phyloP scores from a whole-genome alignment of 192 early-diverging fungal species.

The Coemansia sp. region DNA sequence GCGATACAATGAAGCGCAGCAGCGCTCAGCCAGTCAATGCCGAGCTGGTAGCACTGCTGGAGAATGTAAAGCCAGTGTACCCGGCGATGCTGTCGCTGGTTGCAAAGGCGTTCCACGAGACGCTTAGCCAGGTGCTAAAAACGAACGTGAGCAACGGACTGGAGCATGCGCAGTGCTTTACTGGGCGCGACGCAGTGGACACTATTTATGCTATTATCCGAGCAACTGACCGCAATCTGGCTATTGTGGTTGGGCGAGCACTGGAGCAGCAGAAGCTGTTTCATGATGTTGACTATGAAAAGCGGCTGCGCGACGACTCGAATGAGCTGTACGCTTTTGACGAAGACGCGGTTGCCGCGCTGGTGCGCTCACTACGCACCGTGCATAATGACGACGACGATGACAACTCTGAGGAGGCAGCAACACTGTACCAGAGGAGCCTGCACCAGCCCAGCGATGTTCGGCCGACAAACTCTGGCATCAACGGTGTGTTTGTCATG shows the following conservation, averaged over 20 bases:
- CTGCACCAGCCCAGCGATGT: not conserved
- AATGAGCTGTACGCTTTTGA: constrained; percentile 84
- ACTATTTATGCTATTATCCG: constrained; percentile 75
- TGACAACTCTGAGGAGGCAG: constrained; percentile 14
- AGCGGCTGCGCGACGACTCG: constrained; percentile 80
- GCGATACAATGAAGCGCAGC: not conserved
- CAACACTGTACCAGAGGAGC: constrained; percentile 16
- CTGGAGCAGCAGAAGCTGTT: constrained; percentile 89
- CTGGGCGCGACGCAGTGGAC: constrained; percentile 88
- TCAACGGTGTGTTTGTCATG: constrained; percentile 85
- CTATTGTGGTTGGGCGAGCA: constrained; percentile 82
- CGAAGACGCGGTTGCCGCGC: constrained; percentile 40
- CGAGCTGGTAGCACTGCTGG: constrained; percentile 34
- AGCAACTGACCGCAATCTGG: constrained; percentile 83
- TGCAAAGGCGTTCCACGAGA: constrained; percentile 61
- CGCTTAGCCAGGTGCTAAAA: constrained; percentile 57
- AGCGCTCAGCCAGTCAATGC: constrained; percentile 23
- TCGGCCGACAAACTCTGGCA: constrained; percentile 3
- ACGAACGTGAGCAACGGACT: constrained; percentile 74
- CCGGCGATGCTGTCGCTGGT: constrained; percentile 73
- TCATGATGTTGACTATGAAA: constrained; percentile 86
- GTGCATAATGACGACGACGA: constrained; percentile 25
- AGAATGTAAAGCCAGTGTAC: constrained; percentile 62
- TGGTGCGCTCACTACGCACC: constrained; percentile 8
- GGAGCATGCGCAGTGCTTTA: constrained; percentile 82